phyloP scores from a whole-genome alignment of 2,329 filamentous ascomycete species.

The Trichoderma atrobrunneum region DNA sequence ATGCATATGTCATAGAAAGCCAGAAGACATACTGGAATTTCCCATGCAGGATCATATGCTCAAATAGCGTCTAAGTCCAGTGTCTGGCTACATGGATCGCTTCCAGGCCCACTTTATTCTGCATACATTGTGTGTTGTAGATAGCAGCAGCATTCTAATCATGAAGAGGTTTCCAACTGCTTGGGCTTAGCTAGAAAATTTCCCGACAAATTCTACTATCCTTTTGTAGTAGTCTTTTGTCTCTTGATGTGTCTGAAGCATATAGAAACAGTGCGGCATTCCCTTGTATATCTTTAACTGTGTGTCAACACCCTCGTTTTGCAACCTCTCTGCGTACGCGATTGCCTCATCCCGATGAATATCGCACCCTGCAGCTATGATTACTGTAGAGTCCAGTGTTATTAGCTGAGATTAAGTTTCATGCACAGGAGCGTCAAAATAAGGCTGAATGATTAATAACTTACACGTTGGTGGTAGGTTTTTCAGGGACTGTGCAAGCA shows the following conservation, averaged over 20 bases:
- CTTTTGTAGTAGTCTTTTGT: background rate
- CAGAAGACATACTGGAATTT: background rate
- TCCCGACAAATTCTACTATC: background rate
- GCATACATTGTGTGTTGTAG: background rate
- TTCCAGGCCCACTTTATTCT: background rate
- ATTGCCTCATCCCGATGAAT: conserved; percentile 39
- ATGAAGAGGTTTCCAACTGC: background rate
- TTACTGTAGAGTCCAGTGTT: conserved; percentile 26
- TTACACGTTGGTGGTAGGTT: background rate
- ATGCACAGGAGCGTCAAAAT: background rate
- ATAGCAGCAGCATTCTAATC: background rate
- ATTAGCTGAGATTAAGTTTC: background rate
- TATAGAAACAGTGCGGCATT: conserved; percentile 36
- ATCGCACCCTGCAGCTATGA: conserved; percentile 37
- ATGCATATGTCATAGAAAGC: background rate
- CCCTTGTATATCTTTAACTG: conserved; percentile 34
- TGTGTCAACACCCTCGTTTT: conserved; percentile 32
- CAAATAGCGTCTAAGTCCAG: background rate
- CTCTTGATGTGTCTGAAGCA: background rate
- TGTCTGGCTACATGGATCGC: background rate
- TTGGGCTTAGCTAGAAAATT: background rate
- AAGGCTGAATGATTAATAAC: background rate
- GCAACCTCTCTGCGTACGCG: conserved; percentile 37
- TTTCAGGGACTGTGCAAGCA: background rate
- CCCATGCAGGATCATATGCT: background rate